These are phyloP conservation scores for Fragaria vesca DNA, from an alignment of 306 rosid genomes.

Conservation along the genomic window DNA sequence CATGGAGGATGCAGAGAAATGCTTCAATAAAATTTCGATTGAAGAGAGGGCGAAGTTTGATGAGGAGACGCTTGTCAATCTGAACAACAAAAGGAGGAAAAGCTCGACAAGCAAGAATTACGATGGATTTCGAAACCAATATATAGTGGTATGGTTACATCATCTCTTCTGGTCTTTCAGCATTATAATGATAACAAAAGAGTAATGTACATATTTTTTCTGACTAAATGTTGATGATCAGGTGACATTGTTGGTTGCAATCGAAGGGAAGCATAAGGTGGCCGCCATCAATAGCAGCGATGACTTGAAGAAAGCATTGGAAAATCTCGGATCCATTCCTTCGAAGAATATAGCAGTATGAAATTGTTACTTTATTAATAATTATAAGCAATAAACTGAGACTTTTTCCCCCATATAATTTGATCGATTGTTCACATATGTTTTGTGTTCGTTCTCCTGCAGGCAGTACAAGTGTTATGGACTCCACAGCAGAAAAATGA, in stretches of 20 bases:
- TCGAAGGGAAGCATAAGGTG: conserved; percentile 83
- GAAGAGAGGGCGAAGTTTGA: conserved; percentile 98
- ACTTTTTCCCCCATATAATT: neutral
- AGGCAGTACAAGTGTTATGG: conserved; percentile 99
- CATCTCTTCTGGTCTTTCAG: neutral
- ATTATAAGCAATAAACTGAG: conserved; percentile 4
- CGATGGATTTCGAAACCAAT: conserved; percentile 86
- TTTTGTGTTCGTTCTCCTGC: conserved; percentile 13
- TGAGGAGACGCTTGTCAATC: conserved; percentile 93
- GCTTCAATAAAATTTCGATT: conserved; percentile 88
- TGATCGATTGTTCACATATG: neutral
- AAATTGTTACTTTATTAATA: neutral
- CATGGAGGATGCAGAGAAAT: conserved; percentile 84
- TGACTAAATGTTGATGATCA: conserved; percentile 23
- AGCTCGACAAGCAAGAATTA: conserved; percentile 56
- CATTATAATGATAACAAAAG: neutral
- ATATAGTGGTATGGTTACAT: conserved; percentile 73
- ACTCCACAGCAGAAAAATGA: conserved; percentile 94
- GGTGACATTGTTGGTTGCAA: conserved; percentile 91
- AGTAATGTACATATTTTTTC: neutral
- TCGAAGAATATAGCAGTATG: conserved; percentile 65
- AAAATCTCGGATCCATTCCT: conserved; percentile 88
- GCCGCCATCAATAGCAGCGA: conserved; percentile 81
- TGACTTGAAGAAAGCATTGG: conserved; percentile 89
- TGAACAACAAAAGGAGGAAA: conserved; percentile 69